phyloP scores from a whole-genome alignment of 345 rosid genomes.

The Ricinus communis region DNA sequence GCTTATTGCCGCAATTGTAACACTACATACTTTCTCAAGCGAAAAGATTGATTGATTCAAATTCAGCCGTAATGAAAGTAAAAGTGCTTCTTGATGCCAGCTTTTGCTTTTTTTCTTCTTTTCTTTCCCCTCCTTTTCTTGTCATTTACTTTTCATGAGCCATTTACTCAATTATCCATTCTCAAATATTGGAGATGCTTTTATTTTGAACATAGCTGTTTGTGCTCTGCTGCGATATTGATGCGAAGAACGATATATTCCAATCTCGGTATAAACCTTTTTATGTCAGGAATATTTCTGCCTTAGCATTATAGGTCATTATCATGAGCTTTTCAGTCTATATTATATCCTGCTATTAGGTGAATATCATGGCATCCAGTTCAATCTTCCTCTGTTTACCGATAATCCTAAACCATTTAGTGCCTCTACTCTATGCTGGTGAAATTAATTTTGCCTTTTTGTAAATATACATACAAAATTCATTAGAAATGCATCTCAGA shows the following conservation, averaged over 20 bases:
- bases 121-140: neutral
- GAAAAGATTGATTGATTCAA: neutral
- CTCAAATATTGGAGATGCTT: slow-evolving; percentile 1
- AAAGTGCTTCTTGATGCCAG: neutral
- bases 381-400: neutral
- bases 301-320: slow-evolving; percentile 8
- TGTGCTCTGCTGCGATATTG: neutral
- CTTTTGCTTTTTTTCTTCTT: neutral
- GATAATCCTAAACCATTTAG: neutral
- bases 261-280: neutral
- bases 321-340: neutral
- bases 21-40: neutral
- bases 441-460: neutral
- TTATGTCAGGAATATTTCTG: slow-evolving; percentile 11
- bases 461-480: neutral
- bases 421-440: neutral
- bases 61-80: slow-evolving; percentile 8
- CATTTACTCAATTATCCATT: neutral
- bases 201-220: neutral
- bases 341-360: neutral
- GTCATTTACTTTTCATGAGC: slow-evolving; percentile 4
- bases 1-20: neutral
- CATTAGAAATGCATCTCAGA: neutral
- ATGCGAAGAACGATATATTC: neutral
- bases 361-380: neutral